Conservation (phyloP, 2,329 filamentous ascomycete genomes). For the Fragosphaeria purpurea region DNA sequence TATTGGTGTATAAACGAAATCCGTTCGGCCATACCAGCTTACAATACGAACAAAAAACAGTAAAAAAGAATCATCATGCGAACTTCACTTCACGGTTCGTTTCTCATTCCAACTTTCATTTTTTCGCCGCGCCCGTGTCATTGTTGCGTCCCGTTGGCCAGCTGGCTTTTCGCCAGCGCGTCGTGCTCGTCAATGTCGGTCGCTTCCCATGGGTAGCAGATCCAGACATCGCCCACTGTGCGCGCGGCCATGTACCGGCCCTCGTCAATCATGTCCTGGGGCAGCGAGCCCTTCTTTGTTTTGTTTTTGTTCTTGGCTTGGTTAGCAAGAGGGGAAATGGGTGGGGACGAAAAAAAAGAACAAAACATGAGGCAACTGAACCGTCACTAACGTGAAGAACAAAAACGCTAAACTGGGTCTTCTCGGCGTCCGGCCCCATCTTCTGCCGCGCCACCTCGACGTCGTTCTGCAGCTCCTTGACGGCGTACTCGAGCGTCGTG, state of each 20-base stretch:
- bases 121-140: not conserved
- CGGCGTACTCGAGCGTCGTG: constrained; percentile 88
- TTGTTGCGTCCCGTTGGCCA: constrained; percentile 6
- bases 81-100: no score
- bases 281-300: constrained; percentile 80
- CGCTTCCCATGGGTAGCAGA: constrained; percentile 98
- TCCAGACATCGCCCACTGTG: constrained; percentile 92
- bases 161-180: constrained; percentile 37
- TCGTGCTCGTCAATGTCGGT: constrained; percentile 91
- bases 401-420: constrained; percentile 88
- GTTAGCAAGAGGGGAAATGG: constrained; percentile 8
- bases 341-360: not conserved
- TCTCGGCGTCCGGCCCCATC: constrained; percentile 51
- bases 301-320: constrained; percentile 82
- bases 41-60: no score
- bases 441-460: constrained; percentile 70
- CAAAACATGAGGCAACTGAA: constrained; percentile 22
- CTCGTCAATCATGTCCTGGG: constrained; percentile 62
- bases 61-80: no score
- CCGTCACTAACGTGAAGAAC: constrained; percentile 68
- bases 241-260: constrained; percentile 74
- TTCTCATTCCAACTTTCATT: not conserved
- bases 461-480: constrained; percentile 89
- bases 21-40: no score
- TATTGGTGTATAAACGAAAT: no score